Conservation (phyloP, 2,329 filamentous ascomycete species). For the Claviceps fusiformis region DNA sequence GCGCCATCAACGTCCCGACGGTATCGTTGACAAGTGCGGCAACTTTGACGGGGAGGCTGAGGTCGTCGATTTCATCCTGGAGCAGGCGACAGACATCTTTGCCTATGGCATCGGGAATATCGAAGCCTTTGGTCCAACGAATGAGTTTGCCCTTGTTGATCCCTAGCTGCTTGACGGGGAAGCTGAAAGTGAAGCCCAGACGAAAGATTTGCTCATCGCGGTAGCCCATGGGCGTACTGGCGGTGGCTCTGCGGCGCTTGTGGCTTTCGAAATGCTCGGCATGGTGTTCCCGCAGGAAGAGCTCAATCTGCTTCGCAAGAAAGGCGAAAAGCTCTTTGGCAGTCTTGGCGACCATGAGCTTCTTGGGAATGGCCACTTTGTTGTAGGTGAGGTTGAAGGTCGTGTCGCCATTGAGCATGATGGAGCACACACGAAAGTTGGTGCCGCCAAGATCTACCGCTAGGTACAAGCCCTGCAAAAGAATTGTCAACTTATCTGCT, state of each 20-base stretch:
- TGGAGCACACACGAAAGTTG: constrained; percentile 95
- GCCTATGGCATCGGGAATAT: constrained; percentile 86
- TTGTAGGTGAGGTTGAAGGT: constrained; percentile 88
- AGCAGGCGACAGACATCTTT: constrained; percentile 88
- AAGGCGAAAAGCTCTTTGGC: constrained; percentile 83
- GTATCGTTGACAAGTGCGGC: constrained; percentile 95
- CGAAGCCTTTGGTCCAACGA: constrained; percentile 97
- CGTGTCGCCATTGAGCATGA: constrained; percentile 83
- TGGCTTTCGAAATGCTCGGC: constrained; percentile 70
- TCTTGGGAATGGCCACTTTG: constrained; percentile 80
- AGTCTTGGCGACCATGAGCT: constrained; percentile 81
- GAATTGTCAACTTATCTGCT: background rate
- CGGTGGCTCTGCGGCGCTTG: constrained; percentile 48
- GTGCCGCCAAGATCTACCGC: constrained; percentile 96
- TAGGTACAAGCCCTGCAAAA: constrained; percentile 69
- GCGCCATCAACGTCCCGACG: constrained; percentile 92
- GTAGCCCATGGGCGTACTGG: constrained; percentile 43
- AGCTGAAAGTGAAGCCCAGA: constrained; percentile 97
- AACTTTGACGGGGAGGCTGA: constrained; percentile 82
- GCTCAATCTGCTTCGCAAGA: constrained; percentile 81
- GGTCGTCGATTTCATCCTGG: constrained; percentile 76
- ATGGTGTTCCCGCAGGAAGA: constrained; percentile 78
- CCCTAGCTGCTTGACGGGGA: constrained; percentile 83
- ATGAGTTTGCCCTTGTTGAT: constrained; percentile 93
- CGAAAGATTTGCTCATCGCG: constrained; percentile 71